These are phyloP conservation scores for Astrephomene gubernaculifera DNA, from an alignment of 139 green algal genomes.

Conservation along the genomic window DNA sequence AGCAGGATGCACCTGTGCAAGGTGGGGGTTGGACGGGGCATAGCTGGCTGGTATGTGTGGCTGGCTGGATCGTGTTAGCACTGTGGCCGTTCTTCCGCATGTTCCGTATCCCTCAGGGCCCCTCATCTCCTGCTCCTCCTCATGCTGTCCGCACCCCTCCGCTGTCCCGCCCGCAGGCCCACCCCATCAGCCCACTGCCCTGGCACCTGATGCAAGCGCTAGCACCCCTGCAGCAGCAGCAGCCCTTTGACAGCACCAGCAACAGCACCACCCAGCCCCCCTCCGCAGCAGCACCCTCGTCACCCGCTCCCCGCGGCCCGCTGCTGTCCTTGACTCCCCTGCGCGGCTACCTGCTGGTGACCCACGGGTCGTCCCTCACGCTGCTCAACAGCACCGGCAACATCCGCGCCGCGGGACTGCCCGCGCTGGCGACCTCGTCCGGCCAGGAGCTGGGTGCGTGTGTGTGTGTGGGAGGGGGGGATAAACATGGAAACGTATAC, in stretches of 20 bases:
- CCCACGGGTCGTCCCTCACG: background rate
- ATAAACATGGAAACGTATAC: background rate
- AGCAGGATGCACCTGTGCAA: conserved; percentile 37
- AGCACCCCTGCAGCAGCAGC: too few relatives aligned
- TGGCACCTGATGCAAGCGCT: too few relatives aligned
- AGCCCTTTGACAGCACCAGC: too few relatives aligned
- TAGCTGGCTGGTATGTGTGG: too few relatives aligned
- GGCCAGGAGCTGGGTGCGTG: background rate
- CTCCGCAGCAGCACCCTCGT: too few relatives aligned
- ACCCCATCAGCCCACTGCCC: conserved; percentile 13
- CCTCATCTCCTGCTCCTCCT: background rate
- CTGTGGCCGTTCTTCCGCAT: too few relatives aligned
- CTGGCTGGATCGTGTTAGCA: too few relatives aligned
- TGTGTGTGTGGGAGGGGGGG: background rate
- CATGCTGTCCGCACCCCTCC: too few relatives aligned
- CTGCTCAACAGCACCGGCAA: conserved; percentile 27
- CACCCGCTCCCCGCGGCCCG: too few relatives aligned
- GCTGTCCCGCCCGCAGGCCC: background rate
- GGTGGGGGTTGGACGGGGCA: too few relatives aligned
- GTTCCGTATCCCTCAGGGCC: too few relatives aligned
- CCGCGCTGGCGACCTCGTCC: background rate
- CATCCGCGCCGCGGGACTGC: background rate
- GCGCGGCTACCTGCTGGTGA: conserved; percentile 46
- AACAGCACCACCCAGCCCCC: too few relatives aligned
- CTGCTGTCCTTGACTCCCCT: conserved; percentile 28